Base-by-base conservation (phyloP, 2,329 filamentous ascomycete species). In the Clonostachys rhizophaga region DNA sequence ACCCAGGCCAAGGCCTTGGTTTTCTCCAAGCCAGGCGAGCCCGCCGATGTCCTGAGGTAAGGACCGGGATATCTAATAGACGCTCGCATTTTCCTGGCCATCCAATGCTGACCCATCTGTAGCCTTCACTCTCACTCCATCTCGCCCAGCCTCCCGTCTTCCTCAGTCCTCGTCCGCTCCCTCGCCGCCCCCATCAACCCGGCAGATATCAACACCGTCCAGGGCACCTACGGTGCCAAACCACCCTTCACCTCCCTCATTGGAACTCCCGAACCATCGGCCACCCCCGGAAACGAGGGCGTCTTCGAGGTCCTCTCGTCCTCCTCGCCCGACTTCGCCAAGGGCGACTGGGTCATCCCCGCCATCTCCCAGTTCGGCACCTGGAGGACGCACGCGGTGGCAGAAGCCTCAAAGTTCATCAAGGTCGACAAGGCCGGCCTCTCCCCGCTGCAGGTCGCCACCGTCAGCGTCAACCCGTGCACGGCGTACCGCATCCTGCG, bases 181-280 rank as follows among this genome's bases (percentile, higher is more conserved):
- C 88, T 99, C 58, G 89, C 91, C 34, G 84, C 91, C 1, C 90
- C 94, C 48, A 89, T 99, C 67, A 99, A 99, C 72, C 94, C 94
- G 20, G 91, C 94, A 60, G 94, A 99, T 70, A 89, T 99, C 67
- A 99, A 99, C 75, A 92, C 92, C 59, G 89, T 99, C 60, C 94
- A 99, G 74, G 94, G 94, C 54, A 91, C 92, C 5, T 99, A 99
- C 71, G 92, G 92, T 51, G 84, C 84, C 42, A 90, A 90, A 63
- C 91, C 91, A 0, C 73, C 79, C 41, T 91, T 95, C 68, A 84
- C 82, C 16, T 84, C 83, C 6, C 68, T 81, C 2, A 81, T 99
- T 47, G 88, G 91, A 48, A 96, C 91, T 0, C 55, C 82, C 1
- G 74, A 83, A 20, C 90, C 91, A 3, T 81, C 87, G 8, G 89